Evolutionary conservation across 2,329 filamentous ascomycete species (phyloP).

Genomic region (Nemania abortiva): DNA sequence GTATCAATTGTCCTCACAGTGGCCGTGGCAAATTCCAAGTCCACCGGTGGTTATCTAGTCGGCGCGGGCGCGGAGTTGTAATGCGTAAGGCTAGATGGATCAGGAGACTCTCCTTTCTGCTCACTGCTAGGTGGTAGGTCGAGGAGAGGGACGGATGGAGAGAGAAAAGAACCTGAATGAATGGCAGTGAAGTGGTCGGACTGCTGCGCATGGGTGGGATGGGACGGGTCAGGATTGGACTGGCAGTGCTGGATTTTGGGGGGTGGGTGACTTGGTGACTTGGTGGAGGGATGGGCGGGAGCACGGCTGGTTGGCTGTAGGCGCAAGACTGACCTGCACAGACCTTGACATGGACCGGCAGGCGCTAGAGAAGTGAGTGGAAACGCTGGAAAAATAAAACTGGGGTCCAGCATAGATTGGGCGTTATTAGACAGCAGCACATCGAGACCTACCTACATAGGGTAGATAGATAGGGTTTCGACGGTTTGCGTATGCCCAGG

Average conservation of each 20-base stretch:
- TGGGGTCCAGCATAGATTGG: conserved; percentile 33
- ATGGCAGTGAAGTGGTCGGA: conserved; percentile 30
- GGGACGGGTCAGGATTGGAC: conserved; percentile 36
- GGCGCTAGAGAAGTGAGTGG: conserved; percentile 32
- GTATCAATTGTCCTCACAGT: conserved; percentile 31
- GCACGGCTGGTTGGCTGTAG: conserved; percentile 34
- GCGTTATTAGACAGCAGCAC: conserved; percentile 26
- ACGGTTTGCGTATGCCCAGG: conserved; percentile 10
- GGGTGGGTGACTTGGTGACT: conserved; percentile 28
- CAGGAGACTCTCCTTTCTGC: conserved; percentile 27
- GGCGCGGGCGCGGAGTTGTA: conserved; percentile 10
- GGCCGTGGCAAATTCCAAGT: conserved; percentile 23
- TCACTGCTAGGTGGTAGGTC: conserved; percentile 27
- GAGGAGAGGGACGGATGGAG: conserved; percentile 29
- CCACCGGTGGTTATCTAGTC: conserved; percentile 24
- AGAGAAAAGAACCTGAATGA: conserved; percentile 31
- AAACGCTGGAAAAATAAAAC: conserved; percentile 36
- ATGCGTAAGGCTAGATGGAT: conserved; percentile 5
- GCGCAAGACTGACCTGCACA: conserved; percentile 31
- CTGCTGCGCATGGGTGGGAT: conserved; percentile 35
- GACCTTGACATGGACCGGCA: conserved; percentile 28
- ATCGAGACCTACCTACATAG: conserved; percentile 6
- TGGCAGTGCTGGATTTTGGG: conserved; percentile 34
- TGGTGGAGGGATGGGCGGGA: conserved; percentile 34
- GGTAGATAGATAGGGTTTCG: conserved; percentile 17